Evolutionary conservation across 1,139 yeast species (phyloP).

Genomic region (Saccharomyces hybrid): DNA sequence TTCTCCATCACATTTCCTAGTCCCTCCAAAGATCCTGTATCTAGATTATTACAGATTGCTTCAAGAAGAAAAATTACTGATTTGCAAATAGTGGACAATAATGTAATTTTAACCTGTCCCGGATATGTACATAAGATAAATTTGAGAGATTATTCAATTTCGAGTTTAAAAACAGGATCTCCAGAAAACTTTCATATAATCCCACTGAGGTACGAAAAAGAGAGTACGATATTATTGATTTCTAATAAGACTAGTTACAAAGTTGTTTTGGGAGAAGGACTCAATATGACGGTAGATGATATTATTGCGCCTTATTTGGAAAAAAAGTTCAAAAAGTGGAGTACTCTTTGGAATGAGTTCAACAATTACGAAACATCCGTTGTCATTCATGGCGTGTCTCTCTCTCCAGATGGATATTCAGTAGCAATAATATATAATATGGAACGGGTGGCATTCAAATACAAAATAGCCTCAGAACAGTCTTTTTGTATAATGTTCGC

Average conservation of each 20-base stretch:
- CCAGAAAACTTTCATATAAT: slow-evolving; percentile 19
- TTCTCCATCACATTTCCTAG: slow-evolving; percentile 3
- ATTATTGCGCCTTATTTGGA: slow-evolving; percentile 25
- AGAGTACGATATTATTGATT: slow-evolving; percentile 14
- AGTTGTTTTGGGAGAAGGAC: slow-evolving; percentile 10
- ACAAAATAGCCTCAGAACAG: slow-evolving; percentile 32
- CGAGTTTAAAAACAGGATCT: slow-evolving; percentile 9
- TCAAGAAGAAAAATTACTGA: slow-evolving; percentile 22
- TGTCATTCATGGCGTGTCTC: slow-evolving; percentile 28
- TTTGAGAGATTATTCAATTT: slow-evolving; percentile 1
- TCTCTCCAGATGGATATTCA: slow-evolving; percentile 31
- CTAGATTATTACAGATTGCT: slow-evolving; percentile 7
- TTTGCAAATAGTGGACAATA: slow-evolving; percentile 11
- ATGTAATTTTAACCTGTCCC: slow-evolving; percentile 15
- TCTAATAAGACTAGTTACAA: slow-evolving; percentile 19
- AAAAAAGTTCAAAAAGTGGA: slow-evolving; percentile 27
- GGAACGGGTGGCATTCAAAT: slow-evolving; percentile 30
- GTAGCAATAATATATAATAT: slow-evolving; percentile 33
- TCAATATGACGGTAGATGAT: slow-evolving; percentile 16
- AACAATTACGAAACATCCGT: slow-evolving; percentile 25
- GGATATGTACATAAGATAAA: slow-evolving; percentile 16
- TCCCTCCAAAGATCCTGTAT: not conserved
- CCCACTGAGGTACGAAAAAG: slow-evolving; percentile 13
- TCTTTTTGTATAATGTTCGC: slow-evolving; percentile 28
- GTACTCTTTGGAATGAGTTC: slow-evolving; percentile 22